A percentile compares a stretch with the other conserved stretches of the same genome.
Conservation (phyloP, 2,329 filamentous ascomycete genomes). For the Colletotrichum sp. region DNA sequence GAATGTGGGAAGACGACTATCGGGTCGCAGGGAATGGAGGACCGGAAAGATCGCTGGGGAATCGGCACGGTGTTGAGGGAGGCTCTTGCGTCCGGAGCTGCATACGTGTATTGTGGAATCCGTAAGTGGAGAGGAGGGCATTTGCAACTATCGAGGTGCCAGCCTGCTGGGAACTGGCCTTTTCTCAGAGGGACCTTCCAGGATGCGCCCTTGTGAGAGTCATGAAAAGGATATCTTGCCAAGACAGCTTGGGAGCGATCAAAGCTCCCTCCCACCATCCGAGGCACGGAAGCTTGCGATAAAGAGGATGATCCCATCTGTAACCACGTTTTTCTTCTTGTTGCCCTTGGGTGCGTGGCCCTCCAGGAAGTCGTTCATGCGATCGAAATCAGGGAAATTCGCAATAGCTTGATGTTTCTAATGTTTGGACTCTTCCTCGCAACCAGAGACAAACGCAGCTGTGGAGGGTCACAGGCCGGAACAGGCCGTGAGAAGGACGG, state of each 20-base stretch:
- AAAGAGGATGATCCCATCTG: neutral
- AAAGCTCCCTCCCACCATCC: neutral
- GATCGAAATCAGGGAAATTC: neutral
- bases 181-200: neutral
- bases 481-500: neutral
- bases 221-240: neutral
- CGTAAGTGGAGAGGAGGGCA: neutral
- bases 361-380: neutral
- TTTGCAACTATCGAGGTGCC: conserved; percentile 1
- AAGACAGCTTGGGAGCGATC: neutral
- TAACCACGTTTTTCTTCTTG: neutral
- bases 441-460: neutral
- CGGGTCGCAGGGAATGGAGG: neutral
- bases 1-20: neutral
- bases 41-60: neutral
- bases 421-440: neutral
- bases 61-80: neutral
- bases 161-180: neutral
- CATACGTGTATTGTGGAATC: neutral
- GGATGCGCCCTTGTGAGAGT: neutral
- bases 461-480: neutral
- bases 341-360: neutral
- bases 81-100: neutral
- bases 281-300: neutral
- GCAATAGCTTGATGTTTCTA: neutral